These are phyloP conservation scores for Diaporthe destruens DNA, from an alignment of 2,329 filamentous ascomycete species.

Conservation along the genomic window DNA sequence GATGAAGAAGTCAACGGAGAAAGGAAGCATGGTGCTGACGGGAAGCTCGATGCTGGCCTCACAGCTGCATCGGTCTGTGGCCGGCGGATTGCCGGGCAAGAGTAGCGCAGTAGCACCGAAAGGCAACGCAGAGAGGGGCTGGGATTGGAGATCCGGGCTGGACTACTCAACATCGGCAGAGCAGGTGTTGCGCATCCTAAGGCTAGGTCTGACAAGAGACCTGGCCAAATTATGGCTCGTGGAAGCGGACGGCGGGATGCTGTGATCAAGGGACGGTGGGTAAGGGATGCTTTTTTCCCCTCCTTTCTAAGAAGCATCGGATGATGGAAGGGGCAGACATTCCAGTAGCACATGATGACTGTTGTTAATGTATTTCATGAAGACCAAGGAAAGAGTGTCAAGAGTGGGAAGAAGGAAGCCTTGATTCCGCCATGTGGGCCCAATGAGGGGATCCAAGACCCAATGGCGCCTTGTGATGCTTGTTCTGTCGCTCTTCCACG, in stretches of 20 bases:
- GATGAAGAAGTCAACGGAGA: slow-evolving; percentile 68
- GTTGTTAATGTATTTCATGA: slow-evolving; percentile 32
- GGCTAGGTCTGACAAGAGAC: slow-evolving; percentile 80
- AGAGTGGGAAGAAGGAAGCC: not conserved
- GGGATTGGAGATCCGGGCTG: slow-evolving; percentile 77
- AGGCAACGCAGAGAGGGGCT: slow-evolving; percentile 83
- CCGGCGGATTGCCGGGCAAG: slow-evolving; percentile 54
- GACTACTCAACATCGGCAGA: slow-evolving; percentile 69
- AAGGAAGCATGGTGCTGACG: slow-evolving; percentile 75
- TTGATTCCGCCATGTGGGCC: not conserved
- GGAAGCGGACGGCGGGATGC: slow-evolving; percentile 65
- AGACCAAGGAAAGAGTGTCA: not conserved
- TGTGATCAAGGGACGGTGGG: slow-evolving; percentile 16
- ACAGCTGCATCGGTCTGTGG: slow-evolving; percentile 71
- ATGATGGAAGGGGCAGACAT: not conserved
- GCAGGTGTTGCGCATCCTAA: slow-evolving; percentile 79
- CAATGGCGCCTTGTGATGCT: slow-evolving; percentile 32
- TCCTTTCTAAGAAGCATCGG: not conserved
- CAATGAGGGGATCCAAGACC: not conserved
- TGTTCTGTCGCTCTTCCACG: not conserved
- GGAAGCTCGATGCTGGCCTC: slow-evolving; percentile 79
- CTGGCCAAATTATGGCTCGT: slow-evolving; percentile 77
- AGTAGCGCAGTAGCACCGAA: slow-evolving; percentile 56
- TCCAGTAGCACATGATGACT: slow-evolving; percentile 29
- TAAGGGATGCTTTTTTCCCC: not conserved